Conservation (phyloP, 2,329 filamentous ascomycete genomes). For the Teratosphaeria viscida region DNA sequence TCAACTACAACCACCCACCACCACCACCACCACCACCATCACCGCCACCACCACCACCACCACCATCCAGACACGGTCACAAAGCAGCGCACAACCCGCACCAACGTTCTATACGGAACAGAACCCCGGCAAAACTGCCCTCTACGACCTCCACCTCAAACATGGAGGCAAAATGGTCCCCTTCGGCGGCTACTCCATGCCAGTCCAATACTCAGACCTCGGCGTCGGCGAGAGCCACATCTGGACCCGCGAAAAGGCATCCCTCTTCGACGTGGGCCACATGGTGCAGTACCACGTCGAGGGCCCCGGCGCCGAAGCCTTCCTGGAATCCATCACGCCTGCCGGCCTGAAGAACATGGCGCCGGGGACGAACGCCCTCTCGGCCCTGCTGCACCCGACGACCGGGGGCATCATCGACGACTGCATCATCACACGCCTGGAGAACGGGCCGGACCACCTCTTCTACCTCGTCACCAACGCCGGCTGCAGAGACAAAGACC, state of each 20-base stretch:
- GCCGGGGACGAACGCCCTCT: conserved; percentile 65
- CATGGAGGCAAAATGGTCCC: conserved; percentile 88
- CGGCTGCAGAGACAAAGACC: conserved; percentile 80
- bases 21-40: not conserved
- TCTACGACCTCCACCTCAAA: conserved; percentile 68
- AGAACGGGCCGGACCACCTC: conserved; percentile 34
- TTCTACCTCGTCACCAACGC: conserved; percentile 97
- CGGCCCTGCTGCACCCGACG: conserved; percentile 65
- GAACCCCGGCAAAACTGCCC: conserved; percentile 45
- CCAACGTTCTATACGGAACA: conserved; percentile 21
- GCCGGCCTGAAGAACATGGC: conserved; percentile 56
- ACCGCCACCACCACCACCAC: no score
- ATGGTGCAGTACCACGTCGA: conserved; percentile 85
- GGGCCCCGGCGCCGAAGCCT: conserved; percentile 67
- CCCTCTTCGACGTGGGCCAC: conserved; percentile 90
- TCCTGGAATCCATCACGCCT: conserved; percentile 78
- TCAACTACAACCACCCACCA: not conserved
- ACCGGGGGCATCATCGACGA: conserved; percentile 93
- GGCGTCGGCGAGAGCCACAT: conserved; percentile 76
- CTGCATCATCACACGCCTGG: conserved; percentile 77
- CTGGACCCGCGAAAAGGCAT: conserved; percentile 80
- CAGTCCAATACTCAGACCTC: conserved; percentile 71
- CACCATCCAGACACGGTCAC: conserved; percentile 11
- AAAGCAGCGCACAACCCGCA: conserved; percentile 20
- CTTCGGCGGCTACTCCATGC: conserved; percentile 91